Evolutionary conservation across 169 alveolate species (phyloP), one percentile per base, ranked within the genome.

Genomic region (Plasmodium adleri): DNA sequence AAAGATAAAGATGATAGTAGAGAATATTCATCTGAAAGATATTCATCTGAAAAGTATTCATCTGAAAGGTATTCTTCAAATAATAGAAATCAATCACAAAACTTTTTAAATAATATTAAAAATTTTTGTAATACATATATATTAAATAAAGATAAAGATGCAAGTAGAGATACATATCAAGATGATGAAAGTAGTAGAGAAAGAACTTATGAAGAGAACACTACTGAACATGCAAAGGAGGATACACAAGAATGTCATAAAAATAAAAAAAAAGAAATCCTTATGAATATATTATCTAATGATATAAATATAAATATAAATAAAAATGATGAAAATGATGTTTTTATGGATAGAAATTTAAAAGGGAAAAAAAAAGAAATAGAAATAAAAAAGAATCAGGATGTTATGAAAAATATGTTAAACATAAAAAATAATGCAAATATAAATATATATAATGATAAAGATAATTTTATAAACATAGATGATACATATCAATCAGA

Each of bases 221-320:
- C 20, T 49, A 22, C 12, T 15, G 22, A 66, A 49, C 9, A 24
- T 13, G 1, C 1, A 24, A 20, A 49, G 13, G 50, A 24, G 2
- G 12, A 50, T 32, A 32, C 45, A 32, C 45, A 32, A 32, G 45
- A 32, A 5, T 0, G 8, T 32, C 0, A 43, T 1, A 8, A 20
- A 15, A 78, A 78, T 59, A 78, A 78, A 22, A 78, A 66, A 45
- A 78, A 67, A 45, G 89, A 78, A 70, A 49, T 78, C 24, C 56
- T 78, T 8, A n/a, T 78, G 26, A 78, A 78, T 24, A 63, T 78
- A n/a, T 13, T 78, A 9, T 78, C 71, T 1, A 64, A 78, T 70
- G 88, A 73, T 39, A 59, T 58, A 0, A 73, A 74, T 7, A 24
- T 28, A 60, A 60, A 60, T 32, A 8, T 60, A 60, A 43, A 60